Conservation (phyloP, 1,284 basidiomycete genomes). For the Irpex sp. region DNA sequence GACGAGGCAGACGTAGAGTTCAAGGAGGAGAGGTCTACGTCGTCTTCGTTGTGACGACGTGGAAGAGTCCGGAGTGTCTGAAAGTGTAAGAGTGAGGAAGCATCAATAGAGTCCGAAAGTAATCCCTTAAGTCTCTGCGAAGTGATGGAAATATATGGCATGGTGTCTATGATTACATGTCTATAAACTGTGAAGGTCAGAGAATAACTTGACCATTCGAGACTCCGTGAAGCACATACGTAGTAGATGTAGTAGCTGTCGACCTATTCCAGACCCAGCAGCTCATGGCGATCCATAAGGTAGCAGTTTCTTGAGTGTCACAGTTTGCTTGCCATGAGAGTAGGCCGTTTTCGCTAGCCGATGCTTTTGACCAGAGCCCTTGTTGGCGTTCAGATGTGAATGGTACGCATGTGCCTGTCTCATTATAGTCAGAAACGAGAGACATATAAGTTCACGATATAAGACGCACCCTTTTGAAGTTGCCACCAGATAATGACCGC, state of each 20-base stretch:
- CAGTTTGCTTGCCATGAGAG: constrained; percentile 56
- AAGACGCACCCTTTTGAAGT: constrained; percentile 70
- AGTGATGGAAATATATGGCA: neutral
- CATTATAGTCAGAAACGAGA: neutral
- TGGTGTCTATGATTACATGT: neutral
- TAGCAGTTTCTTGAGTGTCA: constrained; percentile 58
- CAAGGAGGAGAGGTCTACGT: constrained; percentile 3
- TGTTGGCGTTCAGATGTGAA: constrained; percentile 65
- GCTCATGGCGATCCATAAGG: constrained; percentile 58
- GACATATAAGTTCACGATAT: constrained; percentile 2
- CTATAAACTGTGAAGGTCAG: neutral
- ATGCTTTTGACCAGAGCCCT: constrained; percentile 64
- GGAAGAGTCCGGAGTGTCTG: too few species aligned
- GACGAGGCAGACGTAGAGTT: constrained; percentile 26
- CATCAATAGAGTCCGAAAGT: too few species aligned
- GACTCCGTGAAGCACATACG: neutral
- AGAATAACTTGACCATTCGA: neutral
- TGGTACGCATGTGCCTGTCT: constrained; percentile 61
- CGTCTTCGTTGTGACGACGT: neutral
- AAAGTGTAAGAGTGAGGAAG: too few species aligned
- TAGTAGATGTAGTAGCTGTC: neutral
- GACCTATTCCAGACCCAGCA: neutral
- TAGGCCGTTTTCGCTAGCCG: constrained; percentile 58
- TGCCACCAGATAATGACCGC: constrained; percentile 59
- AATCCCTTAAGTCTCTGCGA: too few species aligned